phyloP scores from a whole-genome alignment of 768 basidiomycete genomes.

The Phallus indusiatus region DNA sequence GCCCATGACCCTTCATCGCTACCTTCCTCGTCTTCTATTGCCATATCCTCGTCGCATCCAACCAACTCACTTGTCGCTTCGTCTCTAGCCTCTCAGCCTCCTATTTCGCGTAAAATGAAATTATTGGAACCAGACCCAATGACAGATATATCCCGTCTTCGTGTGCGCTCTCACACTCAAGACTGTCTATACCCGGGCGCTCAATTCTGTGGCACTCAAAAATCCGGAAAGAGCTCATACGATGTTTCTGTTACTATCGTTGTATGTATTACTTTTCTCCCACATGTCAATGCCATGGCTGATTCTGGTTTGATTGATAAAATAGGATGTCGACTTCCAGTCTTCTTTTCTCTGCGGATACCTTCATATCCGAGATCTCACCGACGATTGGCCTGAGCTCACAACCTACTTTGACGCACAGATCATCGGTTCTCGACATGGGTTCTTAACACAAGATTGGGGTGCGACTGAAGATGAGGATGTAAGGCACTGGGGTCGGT shows the following conservation, averaged over 20 bases:
- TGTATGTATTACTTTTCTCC: slow-evolving; percentile 41
- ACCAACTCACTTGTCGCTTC: slow-evolving; percentile 13
- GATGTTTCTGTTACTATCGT: slow-evolving; percentile 89
- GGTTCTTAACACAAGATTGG: slow-evolving; percentile 86
- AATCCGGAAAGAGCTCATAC: slow-evolving; percentile 88
- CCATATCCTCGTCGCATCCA: slow-evolving; percentile 15
- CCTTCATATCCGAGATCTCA: slow-evolving; percentile 85
- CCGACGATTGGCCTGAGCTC: slow-evolving; percentile 90
- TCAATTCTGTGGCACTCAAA: slow-evolving; percentile 84
- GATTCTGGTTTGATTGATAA: slow-evolving; percentile 8
- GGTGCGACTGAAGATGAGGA: slow-evolving; percentile 89
- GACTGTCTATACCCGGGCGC: slow-evolving; percentile 85
- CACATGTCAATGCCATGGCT: neutral
- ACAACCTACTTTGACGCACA: slow-evolving; percentile 97
- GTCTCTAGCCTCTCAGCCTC: slow-evolving; percentile 7
- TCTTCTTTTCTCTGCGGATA: slow-evolving; percentile 86
- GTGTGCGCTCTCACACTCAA: slow-evolving; percentile 61
- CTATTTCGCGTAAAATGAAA: slow-evolving; percentile 8
- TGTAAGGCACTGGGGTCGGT: slow-evolving; percentile 89
- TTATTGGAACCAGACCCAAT: slow-evolving; percentile 38
- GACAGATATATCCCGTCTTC: slow-evolving; percentile 67
- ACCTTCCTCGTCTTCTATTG: slow-evolving; percentile 5
- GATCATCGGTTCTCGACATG: slow-evolving; percentile 84
- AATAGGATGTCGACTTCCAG: slow-evolving; percentile 80
- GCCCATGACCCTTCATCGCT: slow-evolving; percentile 13